Evolutionary conservation across 805 yeast genomes (phyloP), one percentile per base, ranked within the genome.

Genomic region (Yamadazyma endophytica): DNA sequence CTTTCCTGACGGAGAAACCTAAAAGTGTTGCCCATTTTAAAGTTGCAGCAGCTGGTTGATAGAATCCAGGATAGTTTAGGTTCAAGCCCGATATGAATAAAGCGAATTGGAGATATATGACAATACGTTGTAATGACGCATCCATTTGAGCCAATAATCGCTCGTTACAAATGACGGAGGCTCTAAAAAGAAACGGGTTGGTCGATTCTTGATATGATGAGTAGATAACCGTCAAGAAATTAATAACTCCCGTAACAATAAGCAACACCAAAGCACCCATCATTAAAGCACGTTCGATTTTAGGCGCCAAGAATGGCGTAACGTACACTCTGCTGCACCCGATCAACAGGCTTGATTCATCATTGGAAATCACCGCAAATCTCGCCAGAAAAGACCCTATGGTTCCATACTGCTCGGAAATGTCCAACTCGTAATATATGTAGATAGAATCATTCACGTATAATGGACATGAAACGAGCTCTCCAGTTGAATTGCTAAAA

Each of bases 121-220:
- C 40, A 25, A 72, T 64, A 21, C 74, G 73, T 4, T 59, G 55
- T 6, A 67, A 61, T 9, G 70, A 66, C 1, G 85, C 82, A 28
- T 74, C 76, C 26, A 78, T 46, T 31, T 79, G 78, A 25, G 66
- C 62, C 21, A 79, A 56, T 28, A 79, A 58, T 2, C 74, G 67
- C 18, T 68, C 75, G 44, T 75, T 76, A 49, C 82, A 77, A 28
- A 75, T 75, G 17, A 79, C 71, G 5, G 82, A 65, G 16, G 80
- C 80, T 35, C 61, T 45, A 45, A 64, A 58, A 33, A 77, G 44
- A 46, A 74, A 68, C 20, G 78, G 71, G 40, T 74, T 63, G 27
- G 69, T 48, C 18, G 83, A 56, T 54, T 77, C 86, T 56, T 72
- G 78, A 47, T 68, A 73, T 0, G 83, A 79, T 22, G 82, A 64